Conservation (phyloP, 192 early-diverging fungal species). For the Podila horticola region DNA sequence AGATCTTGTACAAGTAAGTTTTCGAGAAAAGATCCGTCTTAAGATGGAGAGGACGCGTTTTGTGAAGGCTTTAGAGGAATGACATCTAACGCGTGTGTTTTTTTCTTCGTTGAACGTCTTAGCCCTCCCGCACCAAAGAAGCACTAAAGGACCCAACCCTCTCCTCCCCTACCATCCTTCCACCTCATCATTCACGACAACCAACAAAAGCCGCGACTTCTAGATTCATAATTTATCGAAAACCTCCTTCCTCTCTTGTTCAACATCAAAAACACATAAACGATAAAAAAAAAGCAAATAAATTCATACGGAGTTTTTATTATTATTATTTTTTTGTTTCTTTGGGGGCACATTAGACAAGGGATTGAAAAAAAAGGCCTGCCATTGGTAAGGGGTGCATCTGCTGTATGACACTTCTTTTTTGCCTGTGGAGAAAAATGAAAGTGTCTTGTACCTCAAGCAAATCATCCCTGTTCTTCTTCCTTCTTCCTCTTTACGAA, state of each 20-base stretch:
- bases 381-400: too few relatives aligned
- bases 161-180: neutral
- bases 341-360: too few relatives aligned
- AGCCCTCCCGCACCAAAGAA: slow-evolving; percentile 51
- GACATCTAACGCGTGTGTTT: neutral
- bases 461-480: too few relatives aligned
- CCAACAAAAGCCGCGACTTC: neutral
- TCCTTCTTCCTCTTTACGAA: neutral
- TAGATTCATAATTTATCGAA: neutral
- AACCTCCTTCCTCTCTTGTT: neutral
- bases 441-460: neutral
- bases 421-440: neutral
- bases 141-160: slow-evolving; percentile 25
- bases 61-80: slow-evolving; percentile 82
- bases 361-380: too few relatives aligned
- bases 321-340: neutral
- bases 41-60: too few relatives aligned
- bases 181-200: neutral
- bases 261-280: neutral
- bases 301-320: neutral
- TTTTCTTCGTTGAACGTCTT: neutral
- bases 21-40: too few relatives aligned
- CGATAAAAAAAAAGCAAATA: slow-evolving; percentile 2
- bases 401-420: too few relatives aligned
- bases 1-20: slow-evolving; percentile 81